Evolutionary conservation across 306 rosid genomes (phyloP).

Genomic region (Coriaria nepalensis): DNA sequence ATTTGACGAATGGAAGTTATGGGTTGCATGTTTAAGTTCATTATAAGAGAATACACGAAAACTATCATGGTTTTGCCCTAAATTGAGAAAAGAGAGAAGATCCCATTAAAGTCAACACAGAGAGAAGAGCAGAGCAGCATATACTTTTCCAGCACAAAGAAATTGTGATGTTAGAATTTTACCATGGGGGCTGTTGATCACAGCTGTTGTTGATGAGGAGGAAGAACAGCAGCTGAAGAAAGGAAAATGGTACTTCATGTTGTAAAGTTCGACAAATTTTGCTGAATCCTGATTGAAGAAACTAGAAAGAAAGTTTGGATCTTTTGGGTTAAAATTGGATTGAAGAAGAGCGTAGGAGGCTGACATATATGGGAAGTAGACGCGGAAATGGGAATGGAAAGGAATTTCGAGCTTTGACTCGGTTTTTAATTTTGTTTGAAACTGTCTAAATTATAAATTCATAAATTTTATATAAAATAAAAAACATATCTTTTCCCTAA

Average conservation of each 20-base stretch:
- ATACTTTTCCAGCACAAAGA: too few relatives aligned
- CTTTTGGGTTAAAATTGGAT: not conserved
- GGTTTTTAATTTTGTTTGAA: too few relatives aligned
- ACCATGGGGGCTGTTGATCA: too few relatives aligned
- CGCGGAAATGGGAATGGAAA: constrained; percentile 2
- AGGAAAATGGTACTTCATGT: too few relatives aligned
- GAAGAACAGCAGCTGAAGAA: too few relatives aligned
- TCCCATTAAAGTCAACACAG: too few relatives aligned
- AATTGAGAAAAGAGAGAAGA: not conserved
- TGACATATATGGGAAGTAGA: not conserved
- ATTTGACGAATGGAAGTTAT: constrained; percentile 27
- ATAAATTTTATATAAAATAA: not conserved
- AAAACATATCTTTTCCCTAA: too few relatives aligned
- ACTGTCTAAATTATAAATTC: constrained; percentile 5
- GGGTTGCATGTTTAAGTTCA: constrained; percentile 63
- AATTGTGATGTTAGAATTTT: too few relatives aligned
- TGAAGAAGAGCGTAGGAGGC: constrained; percentile 10
- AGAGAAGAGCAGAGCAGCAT: too few relatives aligned
- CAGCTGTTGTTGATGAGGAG: too few relatives aligned
- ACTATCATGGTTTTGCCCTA: constrained; percentile 19
- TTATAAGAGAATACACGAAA: constrained; percentile 41
- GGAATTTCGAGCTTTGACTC: not conserved
- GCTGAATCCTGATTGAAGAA: not conserved
- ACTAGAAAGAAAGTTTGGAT: not conserved
- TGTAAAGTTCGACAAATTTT: too few relatives aligned